Evolutionary conservation across 2,329 filamentous ascomycete genomes (phyloP), one percentile per base, ranked within the genome.

Genomic region (Ophiognomonia clavigignenti-juglandacearum): DNA sequence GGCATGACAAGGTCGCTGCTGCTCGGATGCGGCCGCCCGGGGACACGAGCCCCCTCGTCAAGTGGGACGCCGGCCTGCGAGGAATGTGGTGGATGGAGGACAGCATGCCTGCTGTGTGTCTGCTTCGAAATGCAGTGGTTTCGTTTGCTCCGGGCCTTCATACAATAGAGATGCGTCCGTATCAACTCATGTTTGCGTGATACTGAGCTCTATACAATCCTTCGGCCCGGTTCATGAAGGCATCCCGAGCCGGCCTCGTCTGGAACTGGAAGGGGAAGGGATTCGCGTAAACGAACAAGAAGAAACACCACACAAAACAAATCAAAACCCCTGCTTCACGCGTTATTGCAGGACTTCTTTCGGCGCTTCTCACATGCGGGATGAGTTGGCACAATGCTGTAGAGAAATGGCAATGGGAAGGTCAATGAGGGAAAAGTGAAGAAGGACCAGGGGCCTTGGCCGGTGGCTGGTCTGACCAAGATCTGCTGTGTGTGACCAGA

Each of bases 341-440:
- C 19, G 24, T 14, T 8, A 11, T 6, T 43, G 7, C 7, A 16
- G n/a, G 16, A 22, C 10, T 11, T 16, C 34, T 31, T 27, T 9
- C 32, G 32, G 32, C 32, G 31, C 24, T 39, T 11, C 32, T 47
- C 43, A 24, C 9, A 48, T 42, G n/a, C 42, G 27, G 18, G 32
- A 51, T 36, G 40, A 44, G 40, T 32, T 45, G 41, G 31, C 45
- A 44, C n/a, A 20, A 13, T 19, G n/a, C 13, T 26, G 24, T 26
- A 19, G 41, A 19, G 3, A 40, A 31, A n/a, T 11, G 24, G 29
- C 32, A n/a, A 18, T 16, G 29, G 29, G 16, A 34, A 34, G 8
- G 16, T 20, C 32, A 39, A 39, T 39, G 37, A 24, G 29, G 20
- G 26, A 18, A 39, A 24, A 40, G 35, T 34, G 42, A 27, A 26